phyloP scores from a whole-genome alignment of 225 moss, liverwort and hornwort genomes.

The Pseudisothecium myosuroides region DNA sequence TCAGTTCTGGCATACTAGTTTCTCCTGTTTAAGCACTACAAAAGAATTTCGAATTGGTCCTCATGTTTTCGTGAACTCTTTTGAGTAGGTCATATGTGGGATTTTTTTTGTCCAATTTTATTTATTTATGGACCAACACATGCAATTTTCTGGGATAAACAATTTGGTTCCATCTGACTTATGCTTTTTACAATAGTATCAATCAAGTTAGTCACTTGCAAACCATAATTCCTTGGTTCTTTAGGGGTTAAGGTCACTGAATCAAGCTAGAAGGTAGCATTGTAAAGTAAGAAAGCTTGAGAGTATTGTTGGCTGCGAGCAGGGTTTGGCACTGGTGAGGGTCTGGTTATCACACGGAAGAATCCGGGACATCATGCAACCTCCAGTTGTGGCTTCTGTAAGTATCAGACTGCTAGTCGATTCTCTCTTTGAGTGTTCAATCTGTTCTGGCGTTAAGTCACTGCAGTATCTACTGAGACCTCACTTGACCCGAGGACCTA shows the following conservation, averaged over 20 bases:
- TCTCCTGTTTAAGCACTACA: background rate
- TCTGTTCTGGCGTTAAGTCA: background rate
- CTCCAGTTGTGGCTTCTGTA: slow-evolving; percentile 93
- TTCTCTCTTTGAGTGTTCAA: background rate
- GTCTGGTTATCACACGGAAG: slow-evolving; percentile 19
- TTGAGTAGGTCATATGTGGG: background rate
- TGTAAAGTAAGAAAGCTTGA: background rate
- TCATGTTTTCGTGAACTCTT: background rate
- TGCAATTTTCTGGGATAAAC: background rate
- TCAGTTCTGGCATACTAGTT: background rate
- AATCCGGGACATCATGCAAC: slow-evolving; percentile 63
- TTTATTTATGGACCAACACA: background rate
- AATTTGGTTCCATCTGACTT: background rate
- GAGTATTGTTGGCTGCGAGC: background rate
- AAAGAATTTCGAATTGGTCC: background rate
- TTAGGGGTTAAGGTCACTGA: background rate
- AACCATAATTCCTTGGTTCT: background rate
- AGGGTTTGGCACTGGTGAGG: slow-evolving; percentile 42
- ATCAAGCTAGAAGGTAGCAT: background rate
- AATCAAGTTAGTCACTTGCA: background rate
- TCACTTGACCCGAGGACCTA: background rate
- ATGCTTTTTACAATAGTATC: background rate
- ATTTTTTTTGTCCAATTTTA: background rate
- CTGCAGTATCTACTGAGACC: background rate
- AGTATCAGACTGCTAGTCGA: slow-evolving; percentile 1